Base-by-base conservation (phyloP, 2,329 filamentous ascomycete species). In the Ploettnerulaceae sp. region DNA sequence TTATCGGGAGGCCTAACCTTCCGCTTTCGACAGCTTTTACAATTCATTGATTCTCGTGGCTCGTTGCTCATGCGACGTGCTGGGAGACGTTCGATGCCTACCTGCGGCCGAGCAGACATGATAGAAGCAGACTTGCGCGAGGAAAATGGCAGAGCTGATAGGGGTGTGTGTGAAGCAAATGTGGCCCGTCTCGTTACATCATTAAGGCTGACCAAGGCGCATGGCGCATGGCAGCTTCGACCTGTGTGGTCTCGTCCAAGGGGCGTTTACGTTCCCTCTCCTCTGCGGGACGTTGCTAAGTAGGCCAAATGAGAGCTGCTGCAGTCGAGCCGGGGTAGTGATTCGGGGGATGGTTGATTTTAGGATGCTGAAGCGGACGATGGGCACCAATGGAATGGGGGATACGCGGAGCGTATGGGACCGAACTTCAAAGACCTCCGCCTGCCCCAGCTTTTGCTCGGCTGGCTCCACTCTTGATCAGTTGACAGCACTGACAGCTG, bases 41-140 rank as follows among this genome's bases (percentile, higher is more conserved):
- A 95, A 67, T 95, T 95, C 89, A 95, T 95, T 25, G 86, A 86
- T 72, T 94, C 89, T 60, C 86, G 81, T 31, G 86, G 86, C 65
- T 93, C 64, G 55, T 63, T 62, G 55, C 60, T 63, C 60, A 64
- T 60, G 42, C 61, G 59, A 37, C 62, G 57, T 47, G 56, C 55
- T 38, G 62, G 62, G 25, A 64, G 56, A 51, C 62, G 54, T 56
- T 64, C 62, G 39, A 64, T 64, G 39, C 61, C 62, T 50, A 64
- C 61, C 54, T 63, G 61, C 34, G 62, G 61, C 45, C 61, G 54
- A 41, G 39, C 54, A 41, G 61, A 60, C 61, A 63, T 63, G 48
- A 48, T 57, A 51, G 32, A 39, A 43, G 47, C 18, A 33, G 33
- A 18, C 18, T 24, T 24, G 22, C 35, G 39, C 24, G 42, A 44